phyloP scores from a whole-genome alignment of 2,329 filamentous ascomycete genomes.

The Calonectria pteridis region DNA sequence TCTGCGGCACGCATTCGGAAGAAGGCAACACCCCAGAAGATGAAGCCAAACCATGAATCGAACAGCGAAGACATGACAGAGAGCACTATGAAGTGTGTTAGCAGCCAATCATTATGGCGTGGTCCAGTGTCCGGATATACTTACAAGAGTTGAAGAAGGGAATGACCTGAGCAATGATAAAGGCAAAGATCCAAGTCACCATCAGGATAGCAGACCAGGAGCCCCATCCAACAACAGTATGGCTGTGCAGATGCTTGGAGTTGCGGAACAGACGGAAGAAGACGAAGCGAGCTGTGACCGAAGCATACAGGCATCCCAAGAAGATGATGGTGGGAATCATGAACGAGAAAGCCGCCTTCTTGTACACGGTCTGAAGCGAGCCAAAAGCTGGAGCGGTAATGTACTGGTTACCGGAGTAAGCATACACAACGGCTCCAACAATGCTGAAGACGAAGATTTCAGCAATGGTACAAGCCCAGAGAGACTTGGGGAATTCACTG shows the following conservation, averaged over 20 bases:
- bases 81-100: slow-evolving; percentile 58
- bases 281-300: slow-evolving; percentile 88
- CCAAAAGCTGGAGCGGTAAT: slow-evolving; percentile 90
- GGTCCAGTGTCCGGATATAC: slow-evolving; percentile 37
- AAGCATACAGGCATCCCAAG: slow-evolving; percentile 90
- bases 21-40: slow-evolving; percentile 91
- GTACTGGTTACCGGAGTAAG: slow-evolving; percentile 91
- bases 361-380: slow-evolving; percentile 81
- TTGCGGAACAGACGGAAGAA: slow-evolving; percentile 91
- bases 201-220: slow-evolving; percentile 81
- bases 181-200: slow-evolving; percentile 84
- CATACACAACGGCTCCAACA: slow-evolving; percentile 85
- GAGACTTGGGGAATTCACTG: slow-evolving; percentile 90
- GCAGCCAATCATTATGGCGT: background rate
- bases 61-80: slow-evolving; percentile 89
- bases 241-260: slow-evolving; percentile 82
- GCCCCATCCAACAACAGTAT: slow-evolving; percentile 85
- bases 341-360: slow-evolving; percentile 92
- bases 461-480: slow-evolving; percentile 90
- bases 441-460: slow-evolving; percentile 89
- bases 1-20: slow-evolving; percentile 80
- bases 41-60: slow-evolving; percentile 94
- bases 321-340: slow-evolving; percentile 97
- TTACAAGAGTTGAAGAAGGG: slow-evolving; percentile 87
- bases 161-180: slow-evolving; percentile 92